These are phyloP conservation scores for Corylus avellana DNA, from an alignment of 306 rosid genomes.

Conservation along the genomic window DNA sequence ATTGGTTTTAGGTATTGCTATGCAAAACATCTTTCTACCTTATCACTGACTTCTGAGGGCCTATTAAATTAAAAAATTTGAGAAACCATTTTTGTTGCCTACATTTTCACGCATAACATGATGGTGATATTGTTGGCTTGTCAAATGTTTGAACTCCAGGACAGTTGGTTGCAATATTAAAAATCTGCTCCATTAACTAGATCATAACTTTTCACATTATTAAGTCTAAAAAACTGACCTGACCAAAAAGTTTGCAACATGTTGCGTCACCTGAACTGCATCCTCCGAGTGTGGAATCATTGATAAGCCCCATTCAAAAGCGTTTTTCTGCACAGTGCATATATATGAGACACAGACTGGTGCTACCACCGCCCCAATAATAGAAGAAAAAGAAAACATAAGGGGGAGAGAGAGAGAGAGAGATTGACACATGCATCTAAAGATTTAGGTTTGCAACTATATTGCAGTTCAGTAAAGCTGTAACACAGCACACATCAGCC, in stretches of 20 bases:
- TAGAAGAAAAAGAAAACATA: neutral
- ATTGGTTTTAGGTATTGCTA: neutral
- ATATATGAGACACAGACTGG: neutral
- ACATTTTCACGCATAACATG: neutral
- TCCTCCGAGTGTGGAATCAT: conserved; percentile 78
- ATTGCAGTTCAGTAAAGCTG: neutral
- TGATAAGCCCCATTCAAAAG: conserved; percentile 78
- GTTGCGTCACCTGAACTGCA: conserved; percentile 78
- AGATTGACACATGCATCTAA: neutral
- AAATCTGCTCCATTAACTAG: neutral
- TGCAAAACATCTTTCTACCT: neutral
- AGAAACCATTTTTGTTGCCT: neutral
- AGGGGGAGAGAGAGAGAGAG: neutral
- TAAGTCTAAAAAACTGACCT: conserved; percentile 54
- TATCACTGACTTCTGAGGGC: neutral
- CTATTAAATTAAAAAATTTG: neutral
- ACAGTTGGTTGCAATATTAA: neutral
- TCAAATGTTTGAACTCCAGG: neutral
- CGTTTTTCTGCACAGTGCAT: conserved; percentile 61
- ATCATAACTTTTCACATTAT: neutral
- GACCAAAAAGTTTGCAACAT: conserved; percentile 70
- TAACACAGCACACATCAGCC: neutral
- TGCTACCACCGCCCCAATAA: neutral
- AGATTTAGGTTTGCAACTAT: neutral
- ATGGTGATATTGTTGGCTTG: neutral